Conservation (phyloP, 192 early-diverging fungal species). For the Rhizophlyctis rosea region DNA sequence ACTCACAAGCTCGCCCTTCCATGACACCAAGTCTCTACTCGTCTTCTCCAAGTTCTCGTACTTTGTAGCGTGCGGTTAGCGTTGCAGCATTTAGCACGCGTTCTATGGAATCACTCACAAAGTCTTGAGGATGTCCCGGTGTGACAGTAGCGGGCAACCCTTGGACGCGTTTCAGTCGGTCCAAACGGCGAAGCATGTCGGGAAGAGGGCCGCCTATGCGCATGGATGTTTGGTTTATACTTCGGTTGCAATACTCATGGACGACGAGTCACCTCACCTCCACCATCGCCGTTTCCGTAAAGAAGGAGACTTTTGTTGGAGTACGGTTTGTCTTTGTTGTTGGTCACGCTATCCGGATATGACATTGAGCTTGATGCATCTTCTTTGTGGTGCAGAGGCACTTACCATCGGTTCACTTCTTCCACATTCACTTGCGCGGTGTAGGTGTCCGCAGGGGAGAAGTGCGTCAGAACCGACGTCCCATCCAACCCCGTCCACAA, state of each 20-base stretch:
- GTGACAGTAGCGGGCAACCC: slow-evolving; percentile 75
- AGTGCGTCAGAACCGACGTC: slow-evolving; percentile 80
- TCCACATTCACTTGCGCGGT: slow-evolving; percentile 53
- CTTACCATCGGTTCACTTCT: slow-evolving; percentile 49
- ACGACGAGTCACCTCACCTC: too few species aligned
- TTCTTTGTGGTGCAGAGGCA: background rate
- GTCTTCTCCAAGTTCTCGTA: slow-evolving; percentile 75
- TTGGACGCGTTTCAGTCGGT: slow-evolving; percentile 68
- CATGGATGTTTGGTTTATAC: too few species aligned
- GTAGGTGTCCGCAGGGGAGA: slow-evolving; percentile 90
- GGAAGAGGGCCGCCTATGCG: slow-evolving; percentile 67
- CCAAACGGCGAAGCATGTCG: slow-evolving; percentile 81
- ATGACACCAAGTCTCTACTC: slow-evolving; percentile 67
- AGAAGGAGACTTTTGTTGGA: slow-evolving; percentile 81
- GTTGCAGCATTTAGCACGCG: too few species aligned
- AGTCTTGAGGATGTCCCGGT: slow-evolving; percentile 73
- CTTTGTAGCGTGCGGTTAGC: too few species aligned
- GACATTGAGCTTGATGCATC: background rate
- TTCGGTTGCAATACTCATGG: too few species aligned
- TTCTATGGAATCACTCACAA: too few species aligned
- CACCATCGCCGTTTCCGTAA: slow-evolving; percentile 98
- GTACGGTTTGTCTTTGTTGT: slow-evolving; percentile 86
- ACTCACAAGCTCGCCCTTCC: slow-evolving; percentile 91
- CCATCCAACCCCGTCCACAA: slow-evolving; percentile 89
- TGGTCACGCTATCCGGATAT: slow-evolving; percentile 55